Base-by-base conservation (phyloP, 164 flowering plant genomes). In the Annona squamosa region DNA sequence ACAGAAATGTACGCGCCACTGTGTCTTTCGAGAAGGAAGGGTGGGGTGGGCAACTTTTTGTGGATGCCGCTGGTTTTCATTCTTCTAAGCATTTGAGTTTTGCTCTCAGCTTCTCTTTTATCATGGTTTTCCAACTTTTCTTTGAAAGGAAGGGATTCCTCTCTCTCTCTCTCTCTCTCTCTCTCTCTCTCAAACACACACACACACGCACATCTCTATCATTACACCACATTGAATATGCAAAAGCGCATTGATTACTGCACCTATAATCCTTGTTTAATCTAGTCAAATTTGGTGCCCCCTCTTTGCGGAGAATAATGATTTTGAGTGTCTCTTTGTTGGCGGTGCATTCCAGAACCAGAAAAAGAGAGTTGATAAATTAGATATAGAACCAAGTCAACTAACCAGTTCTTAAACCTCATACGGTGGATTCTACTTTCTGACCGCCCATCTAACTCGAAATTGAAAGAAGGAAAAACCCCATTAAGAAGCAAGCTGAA, bases 301-400 rank as follows among this genome's bases (percentile, higher is more conserved):
- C 45, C 43, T 46, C 45, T 5, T 42, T 42, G 68, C 13, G 46
- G 43, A 66, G 18, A 66, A 66, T 66, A 66, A 66, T 66, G 47
- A 66, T 66, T 66, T 66, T 66, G 68, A 66, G 68, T 66, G 68
- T 66, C 43, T 42, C 68, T 66, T 66, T 66, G 68, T 44, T 16
- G 68, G 68, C 3, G 68, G 45, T 66, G 68, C 43, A 66, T 66
- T 66, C 68, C 43, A 66, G 46, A 43, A 46, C 47, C 10, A 42
- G 13, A 44, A 18, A 66, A 66, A 44, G 43, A 42, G 68, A 65
- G 45, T 7, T 12, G 68, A 66, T 1, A 46, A 13, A n/a, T 42
- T 46, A 44, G 46, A 66, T n/a, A 42, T 17, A 65, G 47, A 1
- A 46, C 9, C 5, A 43, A 13, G 43, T 13, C 59, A 10, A 52